Conservation (phyloP, 2,329 filamentous ascomycete genomes). For the Alternaria tenuissima region DNA sequence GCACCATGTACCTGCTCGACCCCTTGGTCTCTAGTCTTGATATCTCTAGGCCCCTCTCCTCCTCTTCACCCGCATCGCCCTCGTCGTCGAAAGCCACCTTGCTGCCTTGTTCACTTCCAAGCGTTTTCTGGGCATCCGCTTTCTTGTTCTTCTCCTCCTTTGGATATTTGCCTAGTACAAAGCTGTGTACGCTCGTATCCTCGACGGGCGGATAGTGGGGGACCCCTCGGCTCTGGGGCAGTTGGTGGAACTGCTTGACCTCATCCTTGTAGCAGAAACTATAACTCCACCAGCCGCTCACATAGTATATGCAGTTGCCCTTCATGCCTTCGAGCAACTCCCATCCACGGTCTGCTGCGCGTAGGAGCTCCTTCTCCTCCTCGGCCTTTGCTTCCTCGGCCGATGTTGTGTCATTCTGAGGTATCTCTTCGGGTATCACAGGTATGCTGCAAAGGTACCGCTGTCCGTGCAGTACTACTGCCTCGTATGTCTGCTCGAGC, state of each 20-base stretch:
- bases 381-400: conserved; percentile 73
- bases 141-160: conserved; percentile 31
- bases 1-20: conserved; percentile 85
- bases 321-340: conserved; percentile 81
- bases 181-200: conserved; percentile 79
- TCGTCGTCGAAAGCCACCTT: conserved; percentile 42
- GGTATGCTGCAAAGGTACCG: conserved; percentile 88
- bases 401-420: conserved; percentile 69
- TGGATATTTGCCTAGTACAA: conserved; percentile 73
- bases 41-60: conserved; percentile 43
- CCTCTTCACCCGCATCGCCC: conserved; percentile 34
- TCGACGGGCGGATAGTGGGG: conserved; percentile 75
- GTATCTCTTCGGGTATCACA: conserved; percentile 64
- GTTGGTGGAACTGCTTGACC: conserved; percentile 88
- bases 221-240: conserved; percentile 73
- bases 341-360: conserved; percentile 80
- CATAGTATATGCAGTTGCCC: conserved; percentile 80
- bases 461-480: conserved; percentile 73
- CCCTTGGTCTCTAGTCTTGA: conserved; percentile 82
- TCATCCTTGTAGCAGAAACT: conserved; percentile 90
- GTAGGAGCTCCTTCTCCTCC: conserved; percentile 79
- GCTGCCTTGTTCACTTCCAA: conserved; percentile 42
- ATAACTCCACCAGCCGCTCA: conserved; percentile 95
- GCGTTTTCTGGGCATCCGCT: conserved; percentile 38
- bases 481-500: conserved; percentile 67